phyloP scores from a whole-genome alignment of 768 basidiomycete species.

The Pleurotus tuber-regium region DNA sequence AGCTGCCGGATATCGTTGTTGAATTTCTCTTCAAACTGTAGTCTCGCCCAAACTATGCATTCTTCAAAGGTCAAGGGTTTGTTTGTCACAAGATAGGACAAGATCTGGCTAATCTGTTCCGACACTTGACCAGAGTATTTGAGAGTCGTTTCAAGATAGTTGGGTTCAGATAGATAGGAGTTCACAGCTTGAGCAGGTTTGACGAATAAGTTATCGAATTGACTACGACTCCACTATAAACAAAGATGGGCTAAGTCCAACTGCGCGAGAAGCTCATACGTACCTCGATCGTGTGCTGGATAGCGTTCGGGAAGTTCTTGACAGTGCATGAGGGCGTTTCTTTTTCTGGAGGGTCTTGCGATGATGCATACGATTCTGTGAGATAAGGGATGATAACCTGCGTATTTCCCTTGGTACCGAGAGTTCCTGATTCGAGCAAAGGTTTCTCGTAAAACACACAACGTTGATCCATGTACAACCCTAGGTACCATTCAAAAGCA shows the following conservation, averaged over 20 bases:
- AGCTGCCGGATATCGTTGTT: constrained; percentile 92
- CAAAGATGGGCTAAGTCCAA: not conserved
- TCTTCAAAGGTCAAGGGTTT: constrained; percentile 96
- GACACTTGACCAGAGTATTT: constrained; percentile 91
- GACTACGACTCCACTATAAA: constrained; percentile 84
- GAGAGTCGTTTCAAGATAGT: constrained; percentile 87
- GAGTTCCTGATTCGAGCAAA: constrained; percentile 93
- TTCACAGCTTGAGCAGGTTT: constrained; percentile 94
- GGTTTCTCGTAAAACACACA: constrained; percentile 97
- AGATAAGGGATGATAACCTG: constrained; percentile 94
- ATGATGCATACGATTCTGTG: constrained; percentile 96
- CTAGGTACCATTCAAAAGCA: constrained; percentile 33
- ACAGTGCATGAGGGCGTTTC: constrained; percentile 95
- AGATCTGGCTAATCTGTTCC: constrained; percentile 85
- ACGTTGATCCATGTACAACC: constrained; percentile 97
- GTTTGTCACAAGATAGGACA: constrained; percentile 85
- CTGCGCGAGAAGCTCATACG: constrained; percentile 15
- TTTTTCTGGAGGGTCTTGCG: constrained; percentile 98
- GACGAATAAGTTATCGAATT: constrained; percentile 91
- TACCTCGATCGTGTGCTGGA: constrained; percentile 96
- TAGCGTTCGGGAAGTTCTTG: constrained; percentile 98
- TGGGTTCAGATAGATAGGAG: constrained; percentile 94
- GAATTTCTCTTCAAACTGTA: constrained; percentile 94
- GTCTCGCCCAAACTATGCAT: constrained; percentile 94
- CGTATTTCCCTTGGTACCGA: constrained; percentile 97